A percentile compares a stretch with the other conserved stretches of the same genome.
phyloP scores from a whole-genome alignment of 2,329 filamentous ascomycete genomes.

The Aureobasidium melanogenum region DNA sequence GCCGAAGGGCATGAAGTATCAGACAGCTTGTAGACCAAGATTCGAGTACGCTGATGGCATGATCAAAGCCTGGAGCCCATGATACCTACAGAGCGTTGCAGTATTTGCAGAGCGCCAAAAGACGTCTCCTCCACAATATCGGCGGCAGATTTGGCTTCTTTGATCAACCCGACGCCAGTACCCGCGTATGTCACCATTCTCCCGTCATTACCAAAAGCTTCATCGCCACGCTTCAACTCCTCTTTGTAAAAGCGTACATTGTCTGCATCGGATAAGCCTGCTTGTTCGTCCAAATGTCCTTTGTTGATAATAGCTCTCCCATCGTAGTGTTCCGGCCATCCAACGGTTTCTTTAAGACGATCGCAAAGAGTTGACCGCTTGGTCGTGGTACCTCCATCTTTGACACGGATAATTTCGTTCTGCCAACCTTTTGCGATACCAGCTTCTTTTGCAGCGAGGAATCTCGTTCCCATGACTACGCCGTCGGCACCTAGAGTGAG shows the following conservation, averaged over 20 bases:
- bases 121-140: slow-evolving; percentile 42
- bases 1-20: neutral
- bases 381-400: slow-evolving; percentile 43
- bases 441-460: slow-evolving; percentile 45
- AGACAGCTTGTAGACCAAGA: neutral
- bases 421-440: slow-evolving; percentile 36
- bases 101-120: neutral
- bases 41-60: neutral
- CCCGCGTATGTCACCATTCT: slow-evolving; percentile 55
- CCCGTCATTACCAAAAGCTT: slow-evolving; percentile 35
- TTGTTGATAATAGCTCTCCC: slow-evolving; percentile 48
- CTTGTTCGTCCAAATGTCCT: slow-evolving; percentile 36
- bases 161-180: slow-evolving; percentile 50
- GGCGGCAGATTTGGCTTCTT: slow-evolving; percentile 37
- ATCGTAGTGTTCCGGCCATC: slow-evolving; percentile 50
- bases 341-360: slow-evolving; percentile 43
- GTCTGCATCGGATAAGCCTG: slow-evolving; percentile 30
- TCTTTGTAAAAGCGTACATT: slow-evolving; percentile 35
- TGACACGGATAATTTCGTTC: slow-evolving; percentile 34
- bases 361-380: slow-evolving; percentile 44
- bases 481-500: slow-evolving; percentile 44
- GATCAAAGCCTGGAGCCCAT: neutral
- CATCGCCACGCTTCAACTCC: slow-evolving; percentile 38
- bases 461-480: slow-evolving; percentile 54
- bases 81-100: neutral